phyloP scores from a whole-genome alignment of 306 rosid species.

The Sicyos edulis region DNA sequence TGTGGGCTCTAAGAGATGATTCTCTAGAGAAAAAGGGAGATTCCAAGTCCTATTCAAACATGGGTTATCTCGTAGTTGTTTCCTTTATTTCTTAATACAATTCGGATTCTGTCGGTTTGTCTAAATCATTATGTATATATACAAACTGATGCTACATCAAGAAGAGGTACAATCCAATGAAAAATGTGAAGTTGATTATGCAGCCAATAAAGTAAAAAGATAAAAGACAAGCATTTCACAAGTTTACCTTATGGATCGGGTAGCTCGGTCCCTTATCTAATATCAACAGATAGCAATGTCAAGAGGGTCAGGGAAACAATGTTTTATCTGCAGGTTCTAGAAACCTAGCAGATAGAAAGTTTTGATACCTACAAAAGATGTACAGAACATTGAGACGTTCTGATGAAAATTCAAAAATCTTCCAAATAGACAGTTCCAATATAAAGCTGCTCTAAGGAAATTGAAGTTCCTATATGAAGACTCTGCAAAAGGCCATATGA shows the following conservation, averaged over 20 bases:
- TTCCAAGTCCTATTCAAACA: too few relatives aligned
- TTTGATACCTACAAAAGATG: constrained; percentile 12
- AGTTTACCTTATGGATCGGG: constrained; percentile 2
- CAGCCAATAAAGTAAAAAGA: not conserved
- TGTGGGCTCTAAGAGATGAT: too few relatives aligned
- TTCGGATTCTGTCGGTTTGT: too few relatives aligned
- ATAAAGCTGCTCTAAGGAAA: not conserved
- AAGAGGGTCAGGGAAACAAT: constrained; percentile 12
- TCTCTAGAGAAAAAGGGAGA: too few relatives aligned
- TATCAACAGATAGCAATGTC: not conserved
- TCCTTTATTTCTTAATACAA: too few relatives aligned
- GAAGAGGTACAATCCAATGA: not conserved
- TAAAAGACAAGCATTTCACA: constrained; percentile 10
- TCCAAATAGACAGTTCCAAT: not conserved
- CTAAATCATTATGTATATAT: not conserved
- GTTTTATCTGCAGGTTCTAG: constrained; percentile 5
- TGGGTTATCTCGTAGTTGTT: too few relatives aligned
- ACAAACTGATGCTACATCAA: constrained; percentile 12
- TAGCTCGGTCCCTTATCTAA: not conserved
- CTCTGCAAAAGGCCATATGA: constrained; percentile 23
- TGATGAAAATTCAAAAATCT: not conserved
- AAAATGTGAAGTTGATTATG: not conserved
- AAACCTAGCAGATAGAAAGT: constrained; percentile 8
- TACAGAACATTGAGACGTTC: constrained; percentile 14
- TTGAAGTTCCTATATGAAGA: too few relatives aligned